phyloP scores from a whole-genome alignment of 345 rosid species.

The Lepidium didymum region DNA sequence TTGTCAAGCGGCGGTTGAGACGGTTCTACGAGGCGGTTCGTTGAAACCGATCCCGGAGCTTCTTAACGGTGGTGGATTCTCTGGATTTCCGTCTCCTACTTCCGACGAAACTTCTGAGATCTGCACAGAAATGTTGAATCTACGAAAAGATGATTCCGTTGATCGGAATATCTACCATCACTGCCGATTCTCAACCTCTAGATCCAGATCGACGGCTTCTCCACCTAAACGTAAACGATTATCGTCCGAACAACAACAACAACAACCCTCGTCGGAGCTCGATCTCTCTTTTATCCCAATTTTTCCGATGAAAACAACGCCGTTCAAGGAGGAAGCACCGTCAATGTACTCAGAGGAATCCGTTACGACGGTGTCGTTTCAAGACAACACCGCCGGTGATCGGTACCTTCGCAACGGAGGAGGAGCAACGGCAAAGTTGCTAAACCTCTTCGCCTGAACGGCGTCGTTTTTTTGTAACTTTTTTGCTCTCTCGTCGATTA shows the following conservation, averaged over 20 bases:
- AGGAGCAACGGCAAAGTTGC: constrained; percentile 21
- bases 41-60: constrained; percentile 39
- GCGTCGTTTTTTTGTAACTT: constrained; percentile 4
- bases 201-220: constrained; percentile 56
- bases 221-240: constrained; percentile 44
- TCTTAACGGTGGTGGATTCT: not conserved
- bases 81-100: constrained; percentile 26
- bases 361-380: constrained; percentile 31
- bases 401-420: constrained; percentile 13
- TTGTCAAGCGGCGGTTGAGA: constrained; percentile 55
- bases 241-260: constrained; percentile 21
- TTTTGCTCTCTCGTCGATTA: not conserved
- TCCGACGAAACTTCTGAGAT: constrained; percentile 64
- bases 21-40: constrained; percentile 53
- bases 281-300: constrained; percentile 55
- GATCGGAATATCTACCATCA: constrained; percentile 32
- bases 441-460: constrained; percentile 47
- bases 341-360: constrained; percentile 51
- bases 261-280: constrained; percentile 43
- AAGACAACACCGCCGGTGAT: not conserved
- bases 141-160: constrained; percentile 25
- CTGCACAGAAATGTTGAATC: constrained; percentile 47
- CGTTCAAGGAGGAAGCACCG: constrained; percentile 26
- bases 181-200: constrained; percentile 62
- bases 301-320: constrained; percentile 19